Evolutionary conservation across 495 filamentous ascomycete species (phyloP), one percentile per base, ranked within the genome.

Genomic region (Neurospora africana): DNA sequence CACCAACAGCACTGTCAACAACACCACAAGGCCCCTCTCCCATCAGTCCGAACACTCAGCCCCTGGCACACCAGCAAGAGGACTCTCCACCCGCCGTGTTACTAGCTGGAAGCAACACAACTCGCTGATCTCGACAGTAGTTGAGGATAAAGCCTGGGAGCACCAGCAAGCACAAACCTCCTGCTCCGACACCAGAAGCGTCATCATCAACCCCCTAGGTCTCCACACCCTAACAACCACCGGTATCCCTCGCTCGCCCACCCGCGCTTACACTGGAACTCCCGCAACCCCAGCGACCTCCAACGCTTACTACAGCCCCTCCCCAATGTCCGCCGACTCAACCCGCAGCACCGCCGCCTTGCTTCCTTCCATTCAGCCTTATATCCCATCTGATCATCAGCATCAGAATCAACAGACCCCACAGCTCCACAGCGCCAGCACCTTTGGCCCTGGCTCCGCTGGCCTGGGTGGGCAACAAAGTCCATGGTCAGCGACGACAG

Each of bases 321-420:
- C 70, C 21, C 79, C 78, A 70, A 78, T 70, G 71, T 79, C 74
- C 53, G 81, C 78, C 76, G 78, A 68, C 69, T 80, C 72, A 47
- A 76, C 70, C 73, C 78, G 65, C 68, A 80, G 77, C 73, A 81
- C 80, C 21, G 79, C 81, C 4, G 74, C 79, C 11, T 76, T 84
- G 8, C 78, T 84, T 10, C 75, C 80, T 1, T 75, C 78, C 3
- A 72, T 83, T 65, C 76, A 75, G 4, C 78, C 78, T 5, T 84
- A 84, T 69, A 77, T 80, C 17, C 83, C 82, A 2, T 76, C 81
- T n/a, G 83, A 83, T 38, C 80, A 84, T 47, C 19, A 41, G 40
- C 47, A 30, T 65, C 71, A 73, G 19, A 75, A 68, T 69, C 74
- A 39, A 43, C 74, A 15, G 65, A 73, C 19, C n/a, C 35, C 71